phyloP scores from a whole-genome alignment of 1,139 yeast species.

The Citeromyces hawaiiensis region DNA sequence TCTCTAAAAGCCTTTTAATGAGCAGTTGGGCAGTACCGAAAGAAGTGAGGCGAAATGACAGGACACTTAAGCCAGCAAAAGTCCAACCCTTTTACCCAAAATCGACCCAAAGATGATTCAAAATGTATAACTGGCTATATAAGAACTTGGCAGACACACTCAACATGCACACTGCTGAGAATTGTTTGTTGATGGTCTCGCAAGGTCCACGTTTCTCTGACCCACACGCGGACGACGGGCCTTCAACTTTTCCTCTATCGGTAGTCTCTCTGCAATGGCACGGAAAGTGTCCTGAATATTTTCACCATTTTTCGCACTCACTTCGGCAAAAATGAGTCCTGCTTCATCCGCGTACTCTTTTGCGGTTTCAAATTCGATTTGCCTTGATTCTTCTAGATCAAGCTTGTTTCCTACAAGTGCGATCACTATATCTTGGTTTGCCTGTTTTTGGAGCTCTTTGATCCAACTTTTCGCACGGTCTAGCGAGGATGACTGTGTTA shows the following conservation, averaged over 20 bases:
- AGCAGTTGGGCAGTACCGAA: no score
- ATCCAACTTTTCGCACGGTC: conserved; percentile 94
- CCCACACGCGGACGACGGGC: conserved; percentile 11
- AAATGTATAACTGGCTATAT: background rate
- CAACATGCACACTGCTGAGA: conserved; percentile 10
- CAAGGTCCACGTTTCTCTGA: conserved; percentile 21
- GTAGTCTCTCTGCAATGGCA: conserved; percentile 66
- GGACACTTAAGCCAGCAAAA: no score
- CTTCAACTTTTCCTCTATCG: conserved; percentile 21
- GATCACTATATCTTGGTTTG: conserved; percentile 69
- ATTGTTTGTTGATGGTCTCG: conserved; percentile 32
- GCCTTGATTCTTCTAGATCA: conserved; percentile 49
- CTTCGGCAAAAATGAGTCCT: conserved; percentile 74
- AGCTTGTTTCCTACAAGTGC: conserved; percentile 76
- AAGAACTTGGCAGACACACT: no score
- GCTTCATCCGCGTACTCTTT: conserved; percentile 55
- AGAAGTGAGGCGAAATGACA: no score
- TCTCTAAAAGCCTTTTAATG: no score
- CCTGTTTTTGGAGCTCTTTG: conserved; percentile 85
- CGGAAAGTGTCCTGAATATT: conserved; percentile 73
- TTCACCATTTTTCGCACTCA: conserved; percentile 86
- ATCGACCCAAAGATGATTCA: no score
- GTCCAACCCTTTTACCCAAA: no score
- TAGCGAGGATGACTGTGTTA: conserved; percentile 55
- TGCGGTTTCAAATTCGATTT: conserved; percentile 41